Evolutionary conservation across 164 flowering plant genomes (phyloP), one percentile per base, ranked within the genome.

Genomic region (Cinnamomum micranthum): DNA sequence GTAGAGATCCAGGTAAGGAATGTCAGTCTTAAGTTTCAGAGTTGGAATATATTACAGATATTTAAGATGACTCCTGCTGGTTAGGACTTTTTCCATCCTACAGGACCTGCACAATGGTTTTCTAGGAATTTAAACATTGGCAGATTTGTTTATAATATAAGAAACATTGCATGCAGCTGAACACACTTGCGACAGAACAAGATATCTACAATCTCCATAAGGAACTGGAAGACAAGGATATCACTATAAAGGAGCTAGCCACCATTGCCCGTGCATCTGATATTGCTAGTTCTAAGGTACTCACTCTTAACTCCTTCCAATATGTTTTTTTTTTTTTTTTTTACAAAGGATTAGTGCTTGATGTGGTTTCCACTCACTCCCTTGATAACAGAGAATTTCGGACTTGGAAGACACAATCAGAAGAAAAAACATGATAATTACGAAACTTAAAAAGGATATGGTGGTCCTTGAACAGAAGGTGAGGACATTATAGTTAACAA

Each of bases 401-500:
- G 98, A 94, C 77, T 80, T 94, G 74, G 98, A 94, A 85, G 95
- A 89, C 62, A 80, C 90, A 4, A 80, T 94, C 47, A 86, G 84
- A 5, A 84, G 94, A 82, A 94, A 94, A 83, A 91, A 88, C 76
- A 74, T 77, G 77, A 81, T 77, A 15, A 88, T 92, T 73, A 82
- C 84, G 68, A 90, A 81, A 74, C 80, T 92, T 52, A 89, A 84
- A 83, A 92, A 89, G 84, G 97, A 94, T 77, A 78, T 88, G 84
- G 65, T 80, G 67, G 82, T 88, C 71, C 86, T 92, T 12, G 98
- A 92, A 77, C 92, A 90, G 75, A 87, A 94, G 97, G 97, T 91
- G 69, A 74, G 78, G 62, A 50, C 41, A 14, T 14, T 9, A 47
- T 41, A 10, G 24, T 35, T 35, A 41, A 12, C 14, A 27, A 13